Percentiles rank a stretch among this genome's conserved stretches.
Conservation (phyloP, 768 basidiomycete genomes). For the Lactarius psammicola region DNA sequence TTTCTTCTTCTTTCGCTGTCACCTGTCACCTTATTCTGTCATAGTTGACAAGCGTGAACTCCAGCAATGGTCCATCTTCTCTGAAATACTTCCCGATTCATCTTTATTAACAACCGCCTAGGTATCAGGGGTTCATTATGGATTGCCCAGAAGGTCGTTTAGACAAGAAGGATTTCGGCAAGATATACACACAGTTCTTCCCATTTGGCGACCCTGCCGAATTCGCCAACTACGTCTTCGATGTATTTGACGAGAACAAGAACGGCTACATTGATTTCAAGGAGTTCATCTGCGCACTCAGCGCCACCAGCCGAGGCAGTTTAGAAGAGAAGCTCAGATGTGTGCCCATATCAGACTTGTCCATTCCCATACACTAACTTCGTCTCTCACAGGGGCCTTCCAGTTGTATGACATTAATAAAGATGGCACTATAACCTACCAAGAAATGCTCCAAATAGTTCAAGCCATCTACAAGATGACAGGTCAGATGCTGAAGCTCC, state of each 20-base stretch:
- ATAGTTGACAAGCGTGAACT: slow-evolving; percentile 95
- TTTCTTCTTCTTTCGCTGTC: slow-evolving; percentile 2
- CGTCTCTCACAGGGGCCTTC: slow-evolving; percentile 81
- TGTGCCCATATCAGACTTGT: slow-evolving; percentile 41
- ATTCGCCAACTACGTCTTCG: slow-evolving; percentile 98
- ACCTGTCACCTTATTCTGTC: slow-evolving; percentile 12
- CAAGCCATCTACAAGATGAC: slow-evolving; percentile 99
- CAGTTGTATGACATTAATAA: slow-evolving; percentile 99
- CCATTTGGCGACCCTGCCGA: slow-evolving; percentile 97
- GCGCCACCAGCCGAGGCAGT: slow-evolving; percentile 88
- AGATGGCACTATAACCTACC: slow-evolving; percentile 96
- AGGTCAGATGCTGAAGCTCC: slow-evolving; percentile 97
- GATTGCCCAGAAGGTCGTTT: slow-evolving; percentile 97
- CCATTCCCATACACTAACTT: not conserved
- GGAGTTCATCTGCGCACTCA: slow-evolving; percentile 97
- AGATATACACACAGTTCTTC: slow-evolving; percentile 99
- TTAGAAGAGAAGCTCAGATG: slow-evolving; percentile 99
- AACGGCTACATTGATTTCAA: slow-evolving; percentile 99
- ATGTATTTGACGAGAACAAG: slow-evolving; percentile 93
- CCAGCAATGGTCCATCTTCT: slow-evolving; percentile 78
- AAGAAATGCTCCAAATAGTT: slow-evolving; percentile 99
- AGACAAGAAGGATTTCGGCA: slow-evolving; percentile 92
- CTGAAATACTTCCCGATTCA: slow-evolving; percentile 16
- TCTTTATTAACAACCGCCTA: slow-evolving; percentile 35
- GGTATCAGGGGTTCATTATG: slow-evolving; percentile 99